These are phyloP conservation scores for Phytophthora cactorum DNA, from an alignment of 352 stramenopile species.

Conservation along the genomic window DNA sequence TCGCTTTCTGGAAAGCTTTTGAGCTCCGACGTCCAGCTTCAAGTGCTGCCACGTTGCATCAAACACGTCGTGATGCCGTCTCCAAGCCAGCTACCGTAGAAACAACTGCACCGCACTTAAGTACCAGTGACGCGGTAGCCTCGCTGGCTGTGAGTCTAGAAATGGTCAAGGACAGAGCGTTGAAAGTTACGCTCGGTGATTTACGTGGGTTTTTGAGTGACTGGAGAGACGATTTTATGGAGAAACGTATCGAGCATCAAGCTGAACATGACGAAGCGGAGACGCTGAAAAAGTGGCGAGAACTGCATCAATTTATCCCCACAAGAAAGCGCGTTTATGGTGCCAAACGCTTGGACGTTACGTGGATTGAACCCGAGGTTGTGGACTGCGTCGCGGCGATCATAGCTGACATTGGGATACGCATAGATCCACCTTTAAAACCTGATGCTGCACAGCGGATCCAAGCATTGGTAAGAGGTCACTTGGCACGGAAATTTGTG, in stretches of 20 bases:
- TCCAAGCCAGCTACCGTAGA: slow-evolving; percentile 10
- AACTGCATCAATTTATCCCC: slow-evolving; percentile 41
- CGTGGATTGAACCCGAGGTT: slow-evolving; percentile 67
- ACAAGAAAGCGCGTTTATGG: slow-evolving; percentile 56
- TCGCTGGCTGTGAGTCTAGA: slow-evolving; percentile 58
- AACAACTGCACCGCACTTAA: slow-evolving; percentile 6
- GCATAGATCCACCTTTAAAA: slow-evolving; percentile 36
- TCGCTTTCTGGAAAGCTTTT: slow-evolving; percentile 74
- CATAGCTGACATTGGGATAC: slow-evolving; percentile 38
- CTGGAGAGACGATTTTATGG: slow-evolving; percentile 57
- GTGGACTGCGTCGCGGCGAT: slow-evolving; percentile 58
- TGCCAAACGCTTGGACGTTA: slow-evolving; percentile 55
- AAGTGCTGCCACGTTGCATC: slow-evolving; percentile 21
- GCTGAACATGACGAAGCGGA: slow-evolving; percentile 28
- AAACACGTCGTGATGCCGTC: slow-evolving; percentile 31
- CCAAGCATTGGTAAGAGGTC: slow-evolving; percentile 56
- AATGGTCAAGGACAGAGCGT: slow-evolving; percentile 51
- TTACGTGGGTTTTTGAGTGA: slow-evolving; percentile 53
- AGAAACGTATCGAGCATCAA: slow-evolving; percentile 42
- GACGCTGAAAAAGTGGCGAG: slow-evolving; percentile 9
- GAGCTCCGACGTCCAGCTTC: slow-evolving; percentile 32
- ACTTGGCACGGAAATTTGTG: slow-evolving; percentile 46
- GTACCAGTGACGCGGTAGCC: slow-evolving; percentile 29
- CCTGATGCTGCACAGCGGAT: slow-evolving; percentile 65
- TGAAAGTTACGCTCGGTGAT: slow-evolving; percentile 58